Evolutionary conservation across 176 grass and related monocot species (phyloP).

Genomic region (Puccinellia tenuiflora): DNA sequence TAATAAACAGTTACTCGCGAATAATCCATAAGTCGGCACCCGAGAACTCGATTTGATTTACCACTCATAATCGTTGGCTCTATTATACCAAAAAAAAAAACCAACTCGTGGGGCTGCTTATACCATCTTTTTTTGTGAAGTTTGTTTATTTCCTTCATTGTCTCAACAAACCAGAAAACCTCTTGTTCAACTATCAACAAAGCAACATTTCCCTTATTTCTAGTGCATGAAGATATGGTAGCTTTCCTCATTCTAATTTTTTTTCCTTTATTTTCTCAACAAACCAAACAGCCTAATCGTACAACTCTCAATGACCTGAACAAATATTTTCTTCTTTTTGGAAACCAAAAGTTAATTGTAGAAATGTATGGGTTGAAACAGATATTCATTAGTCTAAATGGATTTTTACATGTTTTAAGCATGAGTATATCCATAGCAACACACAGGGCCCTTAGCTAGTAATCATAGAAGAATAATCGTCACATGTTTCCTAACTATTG

Average conservation of each 20-base stretch:
- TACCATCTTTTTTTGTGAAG: not conserved
- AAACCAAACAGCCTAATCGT: not conserved
- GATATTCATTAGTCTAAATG: not conserved
- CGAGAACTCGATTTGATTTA: not conserved
- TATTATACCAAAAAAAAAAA: not conserved
- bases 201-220: not conserved
- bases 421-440: not conserved
- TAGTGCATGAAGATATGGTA: not conserved
- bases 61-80: not conserved
- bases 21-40: not conserved
- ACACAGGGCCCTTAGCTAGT: not conserved
- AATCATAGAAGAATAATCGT: not conserved
- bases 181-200: not conserved
- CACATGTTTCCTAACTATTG: not conserved
- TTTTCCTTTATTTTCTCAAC: not conserved
- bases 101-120: not conserved
- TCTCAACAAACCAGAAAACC: not conserved
- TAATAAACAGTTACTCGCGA: not conserved
- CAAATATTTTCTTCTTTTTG: not conserved
- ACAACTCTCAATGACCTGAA: not conserved
- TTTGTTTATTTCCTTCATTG: not conserved
- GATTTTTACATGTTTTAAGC: not conserved
- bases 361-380: not conserved
- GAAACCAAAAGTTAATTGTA: not conserved
- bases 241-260: not conserved